Evolutionary conservation across 305 asterid genomes (phyloP).

Genomic region (Rubia peregrina): DNA sequence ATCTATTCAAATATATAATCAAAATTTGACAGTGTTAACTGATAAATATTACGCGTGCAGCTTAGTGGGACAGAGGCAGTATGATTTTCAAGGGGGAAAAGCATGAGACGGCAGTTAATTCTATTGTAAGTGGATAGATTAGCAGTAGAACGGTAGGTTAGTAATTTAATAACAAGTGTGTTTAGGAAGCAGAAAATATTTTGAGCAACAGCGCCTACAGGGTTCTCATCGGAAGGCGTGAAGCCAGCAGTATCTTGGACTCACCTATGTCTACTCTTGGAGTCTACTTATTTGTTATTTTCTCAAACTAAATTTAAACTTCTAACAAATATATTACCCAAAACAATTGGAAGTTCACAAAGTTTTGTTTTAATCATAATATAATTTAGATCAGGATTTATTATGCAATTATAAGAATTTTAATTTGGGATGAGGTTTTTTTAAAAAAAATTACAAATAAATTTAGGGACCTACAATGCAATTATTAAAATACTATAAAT

Average conservation of each 20-base stretch:
- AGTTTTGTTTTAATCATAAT: too few relatives aligned
- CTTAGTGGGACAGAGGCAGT: too few relatives aligned
- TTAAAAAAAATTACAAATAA: too few relatives aligned
- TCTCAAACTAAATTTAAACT: too few relatives aligned
- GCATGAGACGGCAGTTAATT: not conserved
- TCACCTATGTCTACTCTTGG: not conserved
- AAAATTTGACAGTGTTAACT: too few relatives aligned
- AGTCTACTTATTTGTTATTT: not conserved
- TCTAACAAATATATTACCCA: not conserved
- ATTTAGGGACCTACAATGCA: too few relatives aligned
- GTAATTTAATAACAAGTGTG: not conserved
- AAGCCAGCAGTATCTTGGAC: not conserved
- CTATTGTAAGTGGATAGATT: not conserved
- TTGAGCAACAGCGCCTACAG: not conserved
- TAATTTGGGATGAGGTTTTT: too few relatives aligned
- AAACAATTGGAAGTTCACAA: not conserved
- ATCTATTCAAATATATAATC: too few relatives aligned
- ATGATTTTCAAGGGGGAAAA: not conserved
- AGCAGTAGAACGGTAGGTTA: not conserved
- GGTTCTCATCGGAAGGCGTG: not conserved
- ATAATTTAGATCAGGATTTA: too few relatives aligned
- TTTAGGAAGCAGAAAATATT: not conserved
- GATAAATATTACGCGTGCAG: too few relatives aligned
- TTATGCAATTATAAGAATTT: too few relatives aligned
- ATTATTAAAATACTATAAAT: too few relatives aligned